A percentile compares a stretch with the other conserved stretches of the same genome.
Evolutionary conservation across 176 grass and related monocot species (phyloP).

Genomic region (Alopecurus myosuroides): DNA sequence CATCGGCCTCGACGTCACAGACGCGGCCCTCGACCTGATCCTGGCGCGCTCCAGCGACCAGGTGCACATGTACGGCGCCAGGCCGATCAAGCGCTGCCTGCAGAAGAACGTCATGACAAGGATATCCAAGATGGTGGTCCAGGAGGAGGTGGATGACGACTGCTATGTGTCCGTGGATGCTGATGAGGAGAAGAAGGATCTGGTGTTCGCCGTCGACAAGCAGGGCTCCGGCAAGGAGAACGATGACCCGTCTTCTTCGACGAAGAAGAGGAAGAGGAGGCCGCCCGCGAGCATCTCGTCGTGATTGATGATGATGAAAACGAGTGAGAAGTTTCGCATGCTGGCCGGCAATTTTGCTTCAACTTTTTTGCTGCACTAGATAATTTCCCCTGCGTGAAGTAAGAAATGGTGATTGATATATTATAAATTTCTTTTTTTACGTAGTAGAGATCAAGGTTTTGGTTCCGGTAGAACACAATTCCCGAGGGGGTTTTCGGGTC

Average conservation of each 20-base stretch:
- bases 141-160: slow-evolving; percentile 82
- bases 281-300: neutral
- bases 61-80: slow-evolving; percentile 51
- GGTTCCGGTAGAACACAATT: too few relatives aligned
- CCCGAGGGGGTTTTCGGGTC: too few relatives aligned
- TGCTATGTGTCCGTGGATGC: slow-evolving; percentile 66
- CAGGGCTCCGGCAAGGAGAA: neutral
- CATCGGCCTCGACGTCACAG: slow-evolving; percentile 72
- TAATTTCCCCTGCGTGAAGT: too few relatives aligned
- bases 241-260: neutral
- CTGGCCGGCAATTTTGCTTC: neutral
- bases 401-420: too few relatives aligned
- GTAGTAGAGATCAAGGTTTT: too few relatives aligned
- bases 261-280: neutral
- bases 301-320: slow-evolving; percentile 1
- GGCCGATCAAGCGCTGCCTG: slow-evolving; percentile 67
- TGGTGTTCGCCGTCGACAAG: neutral
- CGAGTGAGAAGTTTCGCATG: neutral
- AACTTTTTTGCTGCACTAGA: neutral
- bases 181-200: neutral
- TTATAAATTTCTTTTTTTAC: too few relatives aligned
- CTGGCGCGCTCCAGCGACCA: slow-evolving; percentile 25
- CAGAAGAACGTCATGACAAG: slow-evolving; percentile 74
- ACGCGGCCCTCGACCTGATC: slow-evolving; percentile 73
- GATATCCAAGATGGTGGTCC: slow-evolving; percentile 82